These are phyloP conservation scores for Ogataea hybrid DNA, from an alignment of 1,139 yeast genomes.

Conservation along the genomic window DNA sequence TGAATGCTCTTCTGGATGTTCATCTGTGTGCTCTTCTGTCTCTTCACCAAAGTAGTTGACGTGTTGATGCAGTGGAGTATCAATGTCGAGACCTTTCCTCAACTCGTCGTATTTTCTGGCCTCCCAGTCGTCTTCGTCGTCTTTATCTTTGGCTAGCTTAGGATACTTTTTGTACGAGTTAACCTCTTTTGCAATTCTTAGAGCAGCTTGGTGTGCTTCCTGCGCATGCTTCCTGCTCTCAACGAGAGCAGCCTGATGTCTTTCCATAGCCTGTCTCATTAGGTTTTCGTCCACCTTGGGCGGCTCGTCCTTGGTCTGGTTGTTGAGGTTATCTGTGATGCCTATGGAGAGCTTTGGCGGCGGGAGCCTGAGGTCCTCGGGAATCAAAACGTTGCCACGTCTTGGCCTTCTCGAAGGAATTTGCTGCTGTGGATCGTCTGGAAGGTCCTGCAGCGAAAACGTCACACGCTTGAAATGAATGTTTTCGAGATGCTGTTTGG, in stretches of 20 bases:
- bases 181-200: slow-evolving; percentile 65
- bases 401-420: slow-evolving; percentile 85
- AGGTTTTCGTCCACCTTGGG: slow-evolving; percentile 38
- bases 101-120: slow-evolving; percentile 21
- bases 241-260: slow-evolving; percentile 49
- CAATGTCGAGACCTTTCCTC: slow-evolving; percentile 37
- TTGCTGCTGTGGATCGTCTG: slow-evolving; percentile 89
- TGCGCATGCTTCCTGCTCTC: slow-evolving; percentile 72
- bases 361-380: slow-evolving; percentile 64
- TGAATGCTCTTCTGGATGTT: too few species aligned
- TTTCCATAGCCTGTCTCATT: slow-evolving; percentile 52
- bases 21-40: slow-evolving; percentile 4
- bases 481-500: slow-evolving; percentile 19
- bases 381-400: slow-evolving; percentile 74
- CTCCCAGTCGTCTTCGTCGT: slow-evolving; percentile 30
- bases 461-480: slow-evolving; percentile 61
- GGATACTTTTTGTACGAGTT: slow-evolving; percentile 38
- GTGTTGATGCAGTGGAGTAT: slow-evolving; percentile 67
- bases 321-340: slow-evolving; percentile 45
- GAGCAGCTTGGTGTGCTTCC: slow-evolving; percentile 72
- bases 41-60: slow-evolving; percentile 51
- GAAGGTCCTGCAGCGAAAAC: slow-evolving; percentile 69
- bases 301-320: slow-evolving; percentile 44
- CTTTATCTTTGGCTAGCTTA: slow-evolving; percentile 23
- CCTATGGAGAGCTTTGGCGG: slow-evolving; percentile 67